These are phyloP conservation scores for Lachnellula hyalina DNA, from an alignment of 2,329 filamentous ascomycete genomes.

Conservation along the genomic window DNA sequence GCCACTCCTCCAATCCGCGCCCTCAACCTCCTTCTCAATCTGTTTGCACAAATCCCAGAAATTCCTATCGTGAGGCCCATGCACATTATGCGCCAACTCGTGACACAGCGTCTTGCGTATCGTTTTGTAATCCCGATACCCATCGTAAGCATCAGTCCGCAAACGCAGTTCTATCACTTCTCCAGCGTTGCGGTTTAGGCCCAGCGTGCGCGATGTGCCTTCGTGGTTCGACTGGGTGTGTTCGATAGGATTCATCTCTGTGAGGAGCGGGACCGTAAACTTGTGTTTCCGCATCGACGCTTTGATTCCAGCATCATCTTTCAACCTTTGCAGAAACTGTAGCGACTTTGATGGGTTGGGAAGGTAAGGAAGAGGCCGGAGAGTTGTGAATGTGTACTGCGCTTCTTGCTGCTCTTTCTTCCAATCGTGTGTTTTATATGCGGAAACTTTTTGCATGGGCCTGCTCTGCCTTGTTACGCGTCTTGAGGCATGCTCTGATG, in stretches of 20 bases:
- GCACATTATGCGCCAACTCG: conserved; percentile 90
- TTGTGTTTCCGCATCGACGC: conserved; percentile 77
- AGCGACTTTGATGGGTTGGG: conserved; percentile 68
- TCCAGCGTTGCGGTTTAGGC: conserved; percentile 80
- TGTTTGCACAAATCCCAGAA: conserved; percentile 88
- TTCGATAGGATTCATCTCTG: conserved; percentile 88
- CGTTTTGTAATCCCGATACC: conserved; percentile 86
- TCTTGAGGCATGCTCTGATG: conserved; percentile 43
- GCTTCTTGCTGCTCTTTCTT: conserved; percentile 43
- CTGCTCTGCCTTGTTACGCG: conserved; percentile 36
- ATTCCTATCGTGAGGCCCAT: conserved; percentile 72
- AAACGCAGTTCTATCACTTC: conserved; percentile 87
- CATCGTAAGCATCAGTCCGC: conserved; percentile 90
- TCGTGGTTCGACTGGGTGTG: conserved; percentile 71
- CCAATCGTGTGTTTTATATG: conserved; percentile 40
- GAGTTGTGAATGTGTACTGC: conserved; percentile 73
- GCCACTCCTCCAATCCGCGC: conserved; percentile 69
- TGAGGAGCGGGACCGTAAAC: conserved; percentile 79
- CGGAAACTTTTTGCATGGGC: conserved; percentile 32
- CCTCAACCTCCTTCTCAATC: conserved; percentile 82
- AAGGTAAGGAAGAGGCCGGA: conserved; percentile 72
- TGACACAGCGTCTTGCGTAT: conserved; percentile 92
- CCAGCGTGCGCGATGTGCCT: conserved; percentile 68
- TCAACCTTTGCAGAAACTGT: conserved; percentile 68
- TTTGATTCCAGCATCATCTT: conserved; percentile 79